These are phyloP conservation scores for Sphaerulina musiva DNA, from an alignment of 2,329 filamentous ascomycete species.

Conservation along the genomic window DNA sequence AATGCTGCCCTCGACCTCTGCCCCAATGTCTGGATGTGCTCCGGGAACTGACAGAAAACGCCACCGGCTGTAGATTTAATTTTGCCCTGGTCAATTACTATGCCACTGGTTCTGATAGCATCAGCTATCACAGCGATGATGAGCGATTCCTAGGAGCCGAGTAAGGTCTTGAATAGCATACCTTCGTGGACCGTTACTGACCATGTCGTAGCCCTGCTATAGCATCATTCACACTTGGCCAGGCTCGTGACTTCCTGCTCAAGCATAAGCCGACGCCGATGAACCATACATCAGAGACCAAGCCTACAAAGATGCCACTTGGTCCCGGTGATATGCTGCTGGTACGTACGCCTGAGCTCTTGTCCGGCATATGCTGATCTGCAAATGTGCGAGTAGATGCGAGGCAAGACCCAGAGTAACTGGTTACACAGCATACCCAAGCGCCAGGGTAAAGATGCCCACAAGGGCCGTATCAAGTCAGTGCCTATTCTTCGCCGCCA, in stretches of 20 bases:
- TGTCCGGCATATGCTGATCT: not conserved
- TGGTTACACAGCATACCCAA: slow-evolving; percentile 78
- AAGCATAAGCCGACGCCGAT: slow-evolving; percentile 62
- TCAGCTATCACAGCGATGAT: slow-evolving; percentile 73
- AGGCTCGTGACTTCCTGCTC: slow-evolving; percentile 67
- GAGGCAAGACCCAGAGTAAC: slow-evolving; percentile 63
- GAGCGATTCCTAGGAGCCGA: slow-evolving; percentile 65
- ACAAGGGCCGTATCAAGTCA: slow-evolving; percentile 56
- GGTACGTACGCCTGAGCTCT: not conserved
- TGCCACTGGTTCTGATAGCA: slow-evolving; percentile 67
- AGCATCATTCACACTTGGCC: slow-evolving; percentile 67
- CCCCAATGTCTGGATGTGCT: slow-evolving; percentile 63
- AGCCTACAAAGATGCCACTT: slow-evolving; percentile 49
- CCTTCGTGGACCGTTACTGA: not conserved
- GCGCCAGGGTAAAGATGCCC: slow-evolving; percentile 56
- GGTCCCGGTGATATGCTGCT: slow-evolving; percentile 69
- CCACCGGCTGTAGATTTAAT: slow-evolving; percentile 64
- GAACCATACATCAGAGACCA: slow-evolving; percentile 31
- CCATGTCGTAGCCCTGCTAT: slow-evolving; percentile 51
- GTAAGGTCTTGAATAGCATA: not conserved
- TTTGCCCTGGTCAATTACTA: slow-evolving; percentile 82
- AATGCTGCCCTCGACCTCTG: slow-evolving; percentile 60
- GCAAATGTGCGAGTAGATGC: slow-evolving; percentile 46
- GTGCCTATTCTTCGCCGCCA: not conserved
- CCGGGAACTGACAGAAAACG: slow-evolving; percentile 56